Evolutionary conservation across 148 eudicot genomes (phyloP).

Genomic region (Persicaria maculosa): DNA sequence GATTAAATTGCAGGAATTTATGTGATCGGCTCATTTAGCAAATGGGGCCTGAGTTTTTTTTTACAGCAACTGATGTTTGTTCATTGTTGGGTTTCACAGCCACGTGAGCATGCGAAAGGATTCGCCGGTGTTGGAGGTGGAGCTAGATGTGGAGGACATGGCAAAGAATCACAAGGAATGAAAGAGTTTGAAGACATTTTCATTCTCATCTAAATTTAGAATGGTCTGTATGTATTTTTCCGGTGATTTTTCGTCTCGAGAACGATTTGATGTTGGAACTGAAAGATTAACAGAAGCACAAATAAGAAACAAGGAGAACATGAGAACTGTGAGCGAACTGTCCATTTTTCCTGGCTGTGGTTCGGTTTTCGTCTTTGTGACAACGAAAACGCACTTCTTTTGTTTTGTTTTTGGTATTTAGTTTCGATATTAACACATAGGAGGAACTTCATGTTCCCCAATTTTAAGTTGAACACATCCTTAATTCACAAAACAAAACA

Average conservation of each 20-base stretch:
- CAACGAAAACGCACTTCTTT: not conserved
- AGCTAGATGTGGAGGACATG: conserved; percentile 94
- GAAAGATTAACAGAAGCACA: conserved; percentile 8
- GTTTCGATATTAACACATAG: too few species aligned
- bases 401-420: not conserved
- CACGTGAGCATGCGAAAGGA: conserved; percentile 31
- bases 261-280: not conserved
- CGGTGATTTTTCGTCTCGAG: not conserved
- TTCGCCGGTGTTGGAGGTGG: conserved; percentile 63
- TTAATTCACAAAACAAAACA: not conserved
- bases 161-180: conserved; percentile 60
- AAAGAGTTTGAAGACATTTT: not conserved
- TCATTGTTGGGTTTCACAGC: conserved; percentile 15
- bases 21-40: too few species aligned
- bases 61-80: not conserved
- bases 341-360: not conserved
- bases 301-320: conserved; percentile 8
- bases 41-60: not conserved
- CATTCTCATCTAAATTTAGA: not conserved
- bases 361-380: not conserved
- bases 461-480: not conserved
- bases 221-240: conserved; percentile 9
- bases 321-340: not conserved
- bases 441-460: not conserved
- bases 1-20: not conserved